Evolutionary conservation across 1,284 basidiomycete genomes (phyloP), one percentile per base, ranked within the genome.

Genomic region (Cryptococcus neoformans): DNA sequence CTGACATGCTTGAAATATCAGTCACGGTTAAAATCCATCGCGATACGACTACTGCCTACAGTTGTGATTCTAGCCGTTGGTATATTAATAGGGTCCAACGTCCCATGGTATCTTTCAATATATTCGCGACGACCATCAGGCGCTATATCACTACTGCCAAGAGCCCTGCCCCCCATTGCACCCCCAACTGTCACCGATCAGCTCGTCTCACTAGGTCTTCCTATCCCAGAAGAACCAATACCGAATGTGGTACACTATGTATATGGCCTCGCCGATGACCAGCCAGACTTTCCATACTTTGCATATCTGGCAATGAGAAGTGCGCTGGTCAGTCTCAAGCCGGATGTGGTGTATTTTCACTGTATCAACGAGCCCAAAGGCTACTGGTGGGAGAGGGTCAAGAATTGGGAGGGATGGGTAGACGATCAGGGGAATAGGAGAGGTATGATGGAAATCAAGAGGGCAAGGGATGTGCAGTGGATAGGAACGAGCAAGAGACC

Each of bases 251-350:
- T 76, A 2, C 74, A 75, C 54, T 75, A 73, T 51, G 68, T 76
- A 11, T 74, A 68, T 53, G 73, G 73, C 1, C 61, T 72, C 8
- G 62, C 63, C 17, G 53, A 53, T 6, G 58, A 55, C 39, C 56
- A 63, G 45, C 61, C 59, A 14, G 64, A 66, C 35, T 67, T 76
- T 39, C 69, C 72, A 1, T 76, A 75, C 55, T 76, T 72, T 44
- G 71, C 72, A 5, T 78, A 77, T 58, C 65, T 77, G 44, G 71
- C 74, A 10, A 74, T 78, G 59, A 58, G 74, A 28, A 69, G 65
- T n/a, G 73, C 74, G 16, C 48, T 78, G 56, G 57, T 70, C 16
- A 64, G 60, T 28, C 60, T 77, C 8, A 59, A 62, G 55, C 75
- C 74, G 12, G 69, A 76, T 8, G 53, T 57, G 47, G 63, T 76